Conservation (phyloP, 345 rosid genomes). For the Capsella bursapastoris region DNA sequence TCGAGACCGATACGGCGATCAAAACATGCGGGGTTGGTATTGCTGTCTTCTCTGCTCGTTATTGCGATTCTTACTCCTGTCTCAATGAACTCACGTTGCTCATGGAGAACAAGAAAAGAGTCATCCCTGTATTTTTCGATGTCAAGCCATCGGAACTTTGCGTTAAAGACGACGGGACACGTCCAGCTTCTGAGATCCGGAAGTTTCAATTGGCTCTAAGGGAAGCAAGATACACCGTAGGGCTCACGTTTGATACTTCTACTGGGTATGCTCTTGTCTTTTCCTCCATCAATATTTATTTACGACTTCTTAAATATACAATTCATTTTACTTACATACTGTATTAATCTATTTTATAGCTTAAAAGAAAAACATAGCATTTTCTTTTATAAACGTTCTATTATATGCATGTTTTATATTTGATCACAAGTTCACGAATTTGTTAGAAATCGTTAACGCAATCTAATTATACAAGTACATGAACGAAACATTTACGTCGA, state of each 20-base stretch:
- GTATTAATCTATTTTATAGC: background rate
- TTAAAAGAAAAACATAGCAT: background rate
- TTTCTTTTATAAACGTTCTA: background rate
- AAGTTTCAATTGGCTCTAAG: constrained; percentile 62
- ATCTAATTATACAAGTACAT: background rate
- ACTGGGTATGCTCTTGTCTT: constrained; percentile 55
- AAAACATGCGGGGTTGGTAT: constrained; percentile 60
- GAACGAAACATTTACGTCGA: background rate
- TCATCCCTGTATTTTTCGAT: constrained; percentile 80
- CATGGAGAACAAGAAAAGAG: constrained; percentile 68
- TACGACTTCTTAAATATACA: background rate
- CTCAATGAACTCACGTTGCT: constrained; percentile 77
- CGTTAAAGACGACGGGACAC: constrained; percentile 48
- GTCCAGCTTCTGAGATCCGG: constrained; percentile 46
- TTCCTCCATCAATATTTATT: background rate
- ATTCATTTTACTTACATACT: background rate
- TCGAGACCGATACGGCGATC: constrained; percentile 62
- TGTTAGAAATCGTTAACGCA: background rate
- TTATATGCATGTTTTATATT: background rate
- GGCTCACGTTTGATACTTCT: constrained; percentile 73
- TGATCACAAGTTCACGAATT: background rate
- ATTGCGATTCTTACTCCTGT: constrained; percentile 77
- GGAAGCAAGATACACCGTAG: constrained; percentile 79
- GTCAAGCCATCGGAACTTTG: constrained; percentile 78
- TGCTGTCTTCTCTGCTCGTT: constrained; percentile 78